Conservation (phyloP, 257 asterid species). For the Rauvolfia tetraphylla region DNA sequence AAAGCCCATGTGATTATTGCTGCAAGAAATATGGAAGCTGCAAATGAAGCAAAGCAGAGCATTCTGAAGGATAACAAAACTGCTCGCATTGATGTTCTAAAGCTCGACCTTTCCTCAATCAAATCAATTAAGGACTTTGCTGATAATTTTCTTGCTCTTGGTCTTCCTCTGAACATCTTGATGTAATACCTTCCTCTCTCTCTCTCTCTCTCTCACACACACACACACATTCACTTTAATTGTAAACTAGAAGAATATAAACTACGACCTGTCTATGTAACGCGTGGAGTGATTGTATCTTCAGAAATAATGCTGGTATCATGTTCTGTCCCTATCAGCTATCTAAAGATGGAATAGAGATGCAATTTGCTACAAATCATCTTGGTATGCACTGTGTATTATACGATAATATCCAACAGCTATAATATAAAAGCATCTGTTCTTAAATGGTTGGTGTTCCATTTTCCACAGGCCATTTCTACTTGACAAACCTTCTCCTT, state of each 20-base stretch:
- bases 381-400: slow-evolving; percentile 41
- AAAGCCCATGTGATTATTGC: slow-evolving; percentile 72
- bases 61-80: slow-evolving; percentile 40
- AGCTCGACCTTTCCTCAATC: slow-evolving; percentile 70
- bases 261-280: neutral
- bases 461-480: slow-evolving; percentile 67
- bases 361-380: slow-evolving; percentile 94
- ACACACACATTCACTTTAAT: no score
- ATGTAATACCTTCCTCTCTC: slow-evolving; percentile 35
- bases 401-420: neutral
- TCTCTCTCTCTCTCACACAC: neutral
- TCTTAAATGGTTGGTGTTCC: neutral
- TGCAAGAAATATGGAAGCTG: slow-evolving; percentile 74
- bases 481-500: slow-evolving; percentile 85
- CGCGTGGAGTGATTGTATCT: neutral
- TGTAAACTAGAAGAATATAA: neutral
- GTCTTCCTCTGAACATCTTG: slow-evolving; percentile 82
- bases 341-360: slow-evolving; percentile 75
- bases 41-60: slow-evolving; percentile 57
- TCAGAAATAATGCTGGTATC: slow-evolving; percentile 93
- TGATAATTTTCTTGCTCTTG: slow-evolving; percentile 51
- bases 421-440: neutral
- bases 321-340: slow-evolving; percentile 85
- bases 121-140: slow-evolving; percentile 60
- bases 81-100: slow-evolving; percentile 61